phyloP scores from a whole-genome alignment of 2,329 filamentous ascomycete species.

The Arthrinium puccinioides region DNA sequence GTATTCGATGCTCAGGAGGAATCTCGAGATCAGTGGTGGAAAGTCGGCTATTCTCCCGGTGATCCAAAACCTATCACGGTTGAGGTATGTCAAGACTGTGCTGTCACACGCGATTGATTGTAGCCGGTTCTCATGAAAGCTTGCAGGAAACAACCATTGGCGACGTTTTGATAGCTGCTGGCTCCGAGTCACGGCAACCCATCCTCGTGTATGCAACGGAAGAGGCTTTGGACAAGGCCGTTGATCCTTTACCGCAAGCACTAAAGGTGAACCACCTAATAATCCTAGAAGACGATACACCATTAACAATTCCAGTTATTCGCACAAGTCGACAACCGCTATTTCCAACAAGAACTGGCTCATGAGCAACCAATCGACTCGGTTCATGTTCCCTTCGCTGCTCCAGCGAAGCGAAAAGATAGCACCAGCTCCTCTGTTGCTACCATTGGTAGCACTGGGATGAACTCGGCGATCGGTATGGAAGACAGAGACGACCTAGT shows the following conservation, averaged over 20 bases:
- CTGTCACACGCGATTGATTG: no score
- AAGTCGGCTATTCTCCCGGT: conserved; percentile 33
- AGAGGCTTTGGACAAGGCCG: conserved; percentile 29
- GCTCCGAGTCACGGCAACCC: conserved; percentile 38
- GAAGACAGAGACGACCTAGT: no score
- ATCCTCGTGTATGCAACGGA: conserved; percentile 49
- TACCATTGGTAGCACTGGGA: conserved; percentile 18
- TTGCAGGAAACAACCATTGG: conserved; percentile 40
- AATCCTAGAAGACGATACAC: no score
- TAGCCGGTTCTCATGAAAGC: no score
- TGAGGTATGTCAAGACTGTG: conserved; percentile 37
- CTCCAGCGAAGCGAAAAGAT: conserved; percentile 16
- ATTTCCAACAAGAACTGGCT: conserved; percentile 42
- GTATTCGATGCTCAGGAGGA: conserved; percentile 28
- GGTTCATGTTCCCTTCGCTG: conserved; percentile 6
- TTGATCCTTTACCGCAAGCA: conserved; percentile 28
- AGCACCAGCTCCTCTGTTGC: conserved; percentile 21
- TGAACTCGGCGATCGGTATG: no score
- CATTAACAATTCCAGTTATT: conserved; percentile 33
- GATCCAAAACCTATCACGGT: conserved; percentile 35
- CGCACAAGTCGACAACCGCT: conserved; percentile 42
- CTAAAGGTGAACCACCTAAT: conserved; percentile 25
- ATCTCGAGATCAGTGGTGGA: conserved; percentile 48
- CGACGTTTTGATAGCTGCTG: conserved; percentile 37
- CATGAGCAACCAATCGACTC: conserved; percentile 23